phyloP scores from a whole-genome alignment of 1,139 yeast species.

The Arxiozyma slooffiae region DNA sequence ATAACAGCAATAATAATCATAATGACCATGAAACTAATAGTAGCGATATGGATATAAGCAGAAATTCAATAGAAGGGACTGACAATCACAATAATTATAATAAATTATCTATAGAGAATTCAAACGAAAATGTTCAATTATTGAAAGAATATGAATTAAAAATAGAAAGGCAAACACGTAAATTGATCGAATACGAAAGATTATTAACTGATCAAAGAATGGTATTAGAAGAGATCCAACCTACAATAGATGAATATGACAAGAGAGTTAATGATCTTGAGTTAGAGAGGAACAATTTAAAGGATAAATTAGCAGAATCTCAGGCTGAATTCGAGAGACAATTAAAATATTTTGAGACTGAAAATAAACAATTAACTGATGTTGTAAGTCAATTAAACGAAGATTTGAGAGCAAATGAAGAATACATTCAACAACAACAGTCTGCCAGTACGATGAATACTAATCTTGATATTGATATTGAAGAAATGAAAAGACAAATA shows the following conservation, averaged over 20 bases:
- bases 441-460: too few species aligned
- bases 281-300: slow-evolving; percentile 15
- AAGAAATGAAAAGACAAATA: slow-evolving; percentile 11
- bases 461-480: slow-evolving; percentile 3
- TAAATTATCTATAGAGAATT: neutral
- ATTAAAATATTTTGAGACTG: slow-evolving; percentile 24
- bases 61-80: slow-evolving; percentile 8
- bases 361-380: slow-evolving; percentile 27
- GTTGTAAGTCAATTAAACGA: slow-evolving; percentile 27
- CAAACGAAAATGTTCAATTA: neutral
- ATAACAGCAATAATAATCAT: too few species aligned
- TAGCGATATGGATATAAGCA: slow-evolving; percentile 14
- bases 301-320: slow-evolving; percentile 17
- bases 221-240: slow-evolving; percentile 29
- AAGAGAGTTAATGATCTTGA: slow-evolving; percentile 17
- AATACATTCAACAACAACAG: slow-evolving; percentile 4
- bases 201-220: slow-evolving; percentile 27
- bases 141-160: slow-evolving; percentile 10
- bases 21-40: slow-evolving; percentile 40
- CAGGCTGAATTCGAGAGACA: slow-evolving; percentile 18
- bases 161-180: slow-evolving; percentile 16
- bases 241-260: slow-evolving; percentile 28
- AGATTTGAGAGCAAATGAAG: slow-evolving; percentile 25
- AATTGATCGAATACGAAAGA: slow-evolving; percentile 21
- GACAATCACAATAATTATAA: neutral